phyloP scores from a whole-genome alignment of 345 rosid species.

The Nephelium lappaceum region DNA sequence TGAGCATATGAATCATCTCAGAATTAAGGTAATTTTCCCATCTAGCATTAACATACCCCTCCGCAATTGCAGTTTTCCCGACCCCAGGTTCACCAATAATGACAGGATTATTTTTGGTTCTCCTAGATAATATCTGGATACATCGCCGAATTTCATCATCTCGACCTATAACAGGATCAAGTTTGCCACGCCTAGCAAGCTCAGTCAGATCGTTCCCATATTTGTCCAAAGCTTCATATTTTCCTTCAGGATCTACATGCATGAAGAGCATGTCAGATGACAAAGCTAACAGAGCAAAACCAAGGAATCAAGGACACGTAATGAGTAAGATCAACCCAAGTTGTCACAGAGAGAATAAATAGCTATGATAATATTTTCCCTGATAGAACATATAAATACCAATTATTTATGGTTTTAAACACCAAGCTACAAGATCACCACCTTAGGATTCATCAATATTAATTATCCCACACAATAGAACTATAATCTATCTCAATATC shows the following conservation, averaged over 20 bases:
- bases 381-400: neutral
- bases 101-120: constrained; percentile 94
- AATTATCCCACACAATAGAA: neutral
- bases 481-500: neutral
- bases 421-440: neutral
- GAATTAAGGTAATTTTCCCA: neutral
- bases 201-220: constrained; percentile 91
- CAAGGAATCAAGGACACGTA: neutral
- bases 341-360: neutral
- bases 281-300: neutral
- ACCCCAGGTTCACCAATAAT: constrained; percentile 98
- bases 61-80: constrained; percentile 92
- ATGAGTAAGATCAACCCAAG: neutral
- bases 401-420: neutral
- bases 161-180: constrained; percentile 91
- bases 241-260: constrained; percentile 77
- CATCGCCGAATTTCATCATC: constrained; percentile 90
- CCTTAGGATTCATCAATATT: neutral
- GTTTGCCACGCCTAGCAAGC: constrained; percentile 90
- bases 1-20: neutral
- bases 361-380: neutral
- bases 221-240: constrained; percentile 78
- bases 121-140: constrained; percentile 85
- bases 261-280: constrained; percentile 10
- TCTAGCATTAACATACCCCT: constrained; percentile 52